Percentiles rank a stretch among this genome's conserved stretches.
These are phyloP conservation scores for Phytophthora uliginosa DNA, from an alignment of 352 stramenopile species.

Conservation along the genomic window DNA sequence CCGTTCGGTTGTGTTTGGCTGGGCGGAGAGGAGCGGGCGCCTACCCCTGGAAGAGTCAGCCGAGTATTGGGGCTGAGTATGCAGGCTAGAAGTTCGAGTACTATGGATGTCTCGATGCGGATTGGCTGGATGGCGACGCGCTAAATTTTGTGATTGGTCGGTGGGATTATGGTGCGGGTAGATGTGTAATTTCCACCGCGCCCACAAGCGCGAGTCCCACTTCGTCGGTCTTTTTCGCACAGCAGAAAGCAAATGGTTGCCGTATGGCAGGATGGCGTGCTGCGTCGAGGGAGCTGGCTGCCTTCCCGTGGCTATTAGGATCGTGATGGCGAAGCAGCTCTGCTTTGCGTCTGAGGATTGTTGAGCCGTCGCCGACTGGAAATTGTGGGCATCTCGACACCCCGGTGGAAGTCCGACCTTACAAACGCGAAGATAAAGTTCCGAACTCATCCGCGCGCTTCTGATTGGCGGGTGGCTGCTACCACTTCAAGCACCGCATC, in stretches of 20 bases:
- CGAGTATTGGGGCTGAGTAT: slow-evolving; percentile 15
- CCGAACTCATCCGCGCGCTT: slow-evolving; percentile 10
- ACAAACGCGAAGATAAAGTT: slow-evolving; percentile 22
- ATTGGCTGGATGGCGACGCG: slow-evolving; percentile 9
- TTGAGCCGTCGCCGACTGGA: not conserved
- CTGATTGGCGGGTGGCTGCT: slow-evolving; percentile 19
- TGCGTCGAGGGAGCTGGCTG: slow-evolving; percentile 1
- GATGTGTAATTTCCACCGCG: slow-evolving; percentile 12
- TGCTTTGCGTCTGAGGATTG: not conserved
- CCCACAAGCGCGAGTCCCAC: slow-evolving; percentile 20
- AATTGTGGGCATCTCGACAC: slow-evolving; percentile 3
- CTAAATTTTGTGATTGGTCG: not conserved
- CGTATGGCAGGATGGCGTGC: slow-evolving; percentile 32
- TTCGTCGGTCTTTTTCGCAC: slow-evolving; percentile 29
- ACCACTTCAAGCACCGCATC: not conserved
- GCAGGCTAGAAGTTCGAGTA: slow-evolving; percentile 19
- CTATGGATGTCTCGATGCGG: not conserved
- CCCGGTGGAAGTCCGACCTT: not conserved
- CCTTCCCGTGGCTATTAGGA: not conserved
- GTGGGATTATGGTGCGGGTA: not conserved
- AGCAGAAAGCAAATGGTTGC: slow-evolving; percentile 28
- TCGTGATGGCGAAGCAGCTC: not conserved
- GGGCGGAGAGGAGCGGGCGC: slow-evolving; percentile 21
- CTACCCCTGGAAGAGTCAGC: slow-evolving; percentile 36
- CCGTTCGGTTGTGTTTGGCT: slow-evolving; percentile 32